These are phyloP conservation scores for Fusarium continuum DNA, from an alignment of 2,329 filamentous ascomycete genomes.

Conservation along the genomic window DNA sequence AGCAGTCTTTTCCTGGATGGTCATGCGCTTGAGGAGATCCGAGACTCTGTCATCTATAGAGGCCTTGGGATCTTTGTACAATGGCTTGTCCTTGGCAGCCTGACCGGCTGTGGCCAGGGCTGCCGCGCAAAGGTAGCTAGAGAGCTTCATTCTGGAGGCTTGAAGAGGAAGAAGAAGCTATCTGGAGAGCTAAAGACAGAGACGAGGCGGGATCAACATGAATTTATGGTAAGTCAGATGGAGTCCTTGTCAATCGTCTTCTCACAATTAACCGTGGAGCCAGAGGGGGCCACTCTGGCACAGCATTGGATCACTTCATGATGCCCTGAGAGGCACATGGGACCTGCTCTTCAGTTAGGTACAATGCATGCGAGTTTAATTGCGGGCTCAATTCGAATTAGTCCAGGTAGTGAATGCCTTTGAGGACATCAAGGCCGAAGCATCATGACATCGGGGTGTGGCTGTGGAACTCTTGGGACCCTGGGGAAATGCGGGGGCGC, in stretches of 20 bases:
- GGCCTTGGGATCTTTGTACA: constrained; percentile 72
- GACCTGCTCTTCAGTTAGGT: background rate
- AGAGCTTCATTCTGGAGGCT: constrained; percentile 44
- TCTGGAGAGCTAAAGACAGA: background rate
- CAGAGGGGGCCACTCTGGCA: background rate
- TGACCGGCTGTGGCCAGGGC: constrained; percentile 37
- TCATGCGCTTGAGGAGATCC: constrained; percentile 77
- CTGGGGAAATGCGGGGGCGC: constrained; percentile 38
- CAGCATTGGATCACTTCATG: background rate
- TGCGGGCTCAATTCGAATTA: background rate
- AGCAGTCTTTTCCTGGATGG: constrained; percentile 75
- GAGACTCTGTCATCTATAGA: constrained; percentile 70
- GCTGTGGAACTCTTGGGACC: constrained; percentile 17
- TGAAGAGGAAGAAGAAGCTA: constrained; percentile 11
- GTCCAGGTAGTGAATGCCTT: background rate
- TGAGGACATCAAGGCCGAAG: constrained; percentile 2
- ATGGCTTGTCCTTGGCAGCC: constrained; percentile 46
- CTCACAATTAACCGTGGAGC: constrained; percentile 36
- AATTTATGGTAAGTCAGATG: constrained; percentile 18
- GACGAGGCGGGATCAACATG: constrained; percentile 10
- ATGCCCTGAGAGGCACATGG: background rate
- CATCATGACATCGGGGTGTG: constrained; percentile 21
- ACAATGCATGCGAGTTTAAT: constrained; percentile 5
- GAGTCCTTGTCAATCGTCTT: constrained; percentile 1
- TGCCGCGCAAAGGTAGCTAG: constrained; percentile 35